Evolutionary conservation across 2,329 filamentous ascomycete genomes (phyloP), one percentile per base, ranked within the genome.

Genomic region (Aspergillus ibericus): DNA sequence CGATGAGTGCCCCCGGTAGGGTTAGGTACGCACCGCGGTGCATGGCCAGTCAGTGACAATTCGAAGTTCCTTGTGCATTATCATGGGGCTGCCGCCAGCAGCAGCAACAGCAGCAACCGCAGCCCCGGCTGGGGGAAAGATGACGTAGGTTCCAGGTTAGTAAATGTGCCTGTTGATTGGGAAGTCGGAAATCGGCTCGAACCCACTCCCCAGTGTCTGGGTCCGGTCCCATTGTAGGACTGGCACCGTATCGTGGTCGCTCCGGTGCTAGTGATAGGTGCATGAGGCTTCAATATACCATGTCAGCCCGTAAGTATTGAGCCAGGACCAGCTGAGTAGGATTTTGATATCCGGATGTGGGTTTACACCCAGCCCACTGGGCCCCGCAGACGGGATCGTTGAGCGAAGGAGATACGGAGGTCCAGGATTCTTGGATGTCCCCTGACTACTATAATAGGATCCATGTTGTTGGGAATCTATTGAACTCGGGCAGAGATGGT

Each of bases 101-200:
- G 29, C 29, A 32, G 3, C 29, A 32, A 9, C 29, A 32, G 9
- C 8, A 32, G 29, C 29, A 32, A 10, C 29, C 10, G 29, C 29
- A 32, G 9, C 8, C 10, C 12, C 29, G 8, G 35, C 35, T 53
- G 18, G 50, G 50, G 36, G 35, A n/a, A 29, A 25, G 25, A 53
- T 53, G 51, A 53, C 51, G 51, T 53, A 32, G 51, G 38, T 34
- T 20, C 38, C 36, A 25, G 36, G 13, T 53, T 29, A 42, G 25
- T 20, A 53, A 29, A 16, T 16, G 51, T 42, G 40, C 40, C 22
- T 29, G 25, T 18, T 32, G 10, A 53, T 32, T 53, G 51, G 36
- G 5, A 53, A 35, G 13, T 42, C 51, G 40, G 36, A 53, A 53
- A 53, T 44, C 44, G 44, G 25, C 44, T 48, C n/a, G 25, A 48